Evolutionary conservation across 306 rosid genomes (phyloP).

Genomic region (Trifolium dubium): DNA sequence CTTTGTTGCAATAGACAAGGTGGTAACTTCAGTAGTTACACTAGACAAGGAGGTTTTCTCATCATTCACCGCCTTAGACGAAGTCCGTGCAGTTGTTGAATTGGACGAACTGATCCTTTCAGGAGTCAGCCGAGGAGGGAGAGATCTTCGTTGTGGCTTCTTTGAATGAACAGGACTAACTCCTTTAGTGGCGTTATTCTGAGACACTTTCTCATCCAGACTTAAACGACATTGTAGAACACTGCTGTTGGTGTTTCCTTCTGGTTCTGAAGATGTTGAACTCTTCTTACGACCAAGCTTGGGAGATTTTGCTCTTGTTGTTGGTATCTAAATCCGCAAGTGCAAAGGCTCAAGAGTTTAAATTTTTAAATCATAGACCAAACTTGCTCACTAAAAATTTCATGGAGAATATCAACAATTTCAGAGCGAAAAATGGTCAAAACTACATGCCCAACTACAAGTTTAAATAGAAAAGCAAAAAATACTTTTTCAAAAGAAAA

Average conservation of each 20-base stretch:
- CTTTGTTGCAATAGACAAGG: constrained; percentile 39
- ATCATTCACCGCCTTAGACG: constrained; percentile 57
- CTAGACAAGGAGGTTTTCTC: constrained; percentile 51
- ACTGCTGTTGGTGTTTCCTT: constrained; percentile 49
- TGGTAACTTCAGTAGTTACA: constrained; percentile 49
- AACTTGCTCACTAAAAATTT: constrained; percentile 19
- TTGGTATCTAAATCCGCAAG: constrained; percentile 75
- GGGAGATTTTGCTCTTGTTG: constrained; percentile 98
- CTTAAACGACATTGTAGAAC: constrained; percentile 63
- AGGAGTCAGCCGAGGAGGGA: constrained; percentile 82
- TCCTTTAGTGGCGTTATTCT: constrained; percentile 58
- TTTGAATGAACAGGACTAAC: constrained; percentile 53
- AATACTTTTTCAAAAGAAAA: background rate
- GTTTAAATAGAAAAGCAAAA: background rate
- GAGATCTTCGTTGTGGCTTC: constrained; percentile 90
- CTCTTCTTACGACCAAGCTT: constrained; percentile 92
- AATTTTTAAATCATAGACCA: constrained; percentile 27
- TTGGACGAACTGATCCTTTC: constrained; percentile 63
- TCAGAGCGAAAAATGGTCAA: constrained; percentile 6
- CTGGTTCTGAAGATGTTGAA: constrained; percentile 55
- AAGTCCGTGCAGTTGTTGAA: constrained; percentile 49
- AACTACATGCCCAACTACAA: constrained; percentile 18
- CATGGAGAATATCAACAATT: constrained; percentile 27
- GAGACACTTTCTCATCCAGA: constrained; percentile 70
- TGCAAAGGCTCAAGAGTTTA: constrained; percentile 23